These are phyloP conservation scores for Triticum urartu DNA, from an alignment of 176 grass and related monocot genomes.

Conservation along the genomic window DNA sequence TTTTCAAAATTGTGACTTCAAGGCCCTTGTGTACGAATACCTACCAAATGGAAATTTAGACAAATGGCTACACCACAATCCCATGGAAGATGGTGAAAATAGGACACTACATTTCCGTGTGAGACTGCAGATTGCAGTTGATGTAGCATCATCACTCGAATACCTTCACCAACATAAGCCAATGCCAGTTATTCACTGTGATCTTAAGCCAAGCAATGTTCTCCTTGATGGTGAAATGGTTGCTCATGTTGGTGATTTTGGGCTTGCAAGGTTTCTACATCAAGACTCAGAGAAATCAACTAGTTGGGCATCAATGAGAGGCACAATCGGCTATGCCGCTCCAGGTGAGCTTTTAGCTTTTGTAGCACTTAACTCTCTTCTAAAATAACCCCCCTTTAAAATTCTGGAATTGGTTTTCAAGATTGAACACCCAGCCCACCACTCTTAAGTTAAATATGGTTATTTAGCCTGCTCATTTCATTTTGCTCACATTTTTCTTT, in stretches of 20 bases:
- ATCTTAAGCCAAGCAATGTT: constrained; percentile 15
- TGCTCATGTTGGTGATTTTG: constrained; percentile 3
- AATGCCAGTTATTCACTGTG: constrained; percentile 2
- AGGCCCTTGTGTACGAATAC: background rate
- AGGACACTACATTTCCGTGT: background rate
- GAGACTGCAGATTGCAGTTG: background rate
- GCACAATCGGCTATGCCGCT: background rate
- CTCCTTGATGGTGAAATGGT: background rate
- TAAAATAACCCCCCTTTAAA: too few species aligned
- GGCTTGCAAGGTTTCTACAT: constrained; percentile 15
- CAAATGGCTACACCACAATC: background rate
- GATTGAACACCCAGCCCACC: too few species aligned
- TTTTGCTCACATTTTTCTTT: background rate
- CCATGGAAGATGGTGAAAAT: background rate
- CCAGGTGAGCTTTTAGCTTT: background rate
- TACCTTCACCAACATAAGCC: constrained; percentile 11
- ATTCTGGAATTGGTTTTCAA: too few species aligned
- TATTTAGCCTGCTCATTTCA: background rate
- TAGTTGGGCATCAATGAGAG: constrained; percentile 10
- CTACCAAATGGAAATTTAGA: constrained; percentile 17
- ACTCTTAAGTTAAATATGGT: too few species aligned
- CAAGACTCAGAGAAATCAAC: background rate
- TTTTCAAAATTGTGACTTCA: background rate
- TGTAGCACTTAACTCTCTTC: too few species aligned
- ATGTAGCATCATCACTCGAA: constrained; percentile 4